phyloP scores from a whole-genome alignment of 768 basidiomycete genomes.

The Calvatia gigantea region DNA sequence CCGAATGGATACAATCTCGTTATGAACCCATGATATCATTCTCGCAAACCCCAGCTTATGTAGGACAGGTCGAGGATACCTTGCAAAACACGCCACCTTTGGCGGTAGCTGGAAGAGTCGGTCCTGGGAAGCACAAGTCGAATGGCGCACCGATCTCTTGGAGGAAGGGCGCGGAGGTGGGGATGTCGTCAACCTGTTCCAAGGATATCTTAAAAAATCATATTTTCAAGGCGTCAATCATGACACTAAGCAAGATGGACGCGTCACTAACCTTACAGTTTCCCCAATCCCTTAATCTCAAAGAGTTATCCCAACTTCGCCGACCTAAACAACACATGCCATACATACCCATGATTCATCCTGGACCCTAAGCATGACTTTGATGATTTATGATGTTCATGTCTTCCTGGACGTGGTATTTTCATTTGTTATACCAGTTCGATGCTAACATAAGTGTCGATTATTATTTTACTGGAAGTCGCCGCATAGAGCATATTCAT shows the following conservation, averaged over 20 bases:
- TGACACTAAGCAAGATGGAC: constrained; percentile 3
- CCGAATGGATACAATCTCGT: constrained; percentile 73
- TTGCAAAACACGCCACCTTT: constrained; percentile 67
- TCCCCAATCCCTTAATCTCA: background rate
- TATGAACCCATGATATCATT: constrained; percentile 13
- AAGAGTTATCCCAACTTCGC: no score
- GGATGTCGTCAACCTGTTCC: background rate
- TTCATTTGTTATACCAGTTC: no score
- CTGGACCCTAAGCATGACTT: no score
- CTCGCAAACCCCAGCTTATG: background rate
- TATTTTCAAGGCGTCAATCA: background rate
- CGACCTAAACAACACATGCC: no score
- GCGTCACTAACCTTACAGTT: background rate
- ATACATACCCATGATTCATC: no score
- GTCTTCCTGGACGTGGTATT: no score
- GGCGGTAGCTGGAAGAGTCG: background rate
- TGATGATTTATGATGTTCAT: no score
- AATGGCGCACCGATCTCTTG: background rate
- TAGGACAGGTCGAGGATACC: constrained; percentile 60
- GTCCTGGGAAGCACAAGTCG: background rate
- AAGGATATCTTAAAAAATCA: background rate
- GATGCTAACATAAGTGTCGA: no score
- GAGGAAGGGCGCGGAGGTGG: background rate
- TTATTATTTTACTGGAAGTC: no score
- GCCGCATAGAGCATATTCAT: no score